phyloP scores from a whole-genome alignment of 305 asterid species.

The Solanum chacoense region DNA sequence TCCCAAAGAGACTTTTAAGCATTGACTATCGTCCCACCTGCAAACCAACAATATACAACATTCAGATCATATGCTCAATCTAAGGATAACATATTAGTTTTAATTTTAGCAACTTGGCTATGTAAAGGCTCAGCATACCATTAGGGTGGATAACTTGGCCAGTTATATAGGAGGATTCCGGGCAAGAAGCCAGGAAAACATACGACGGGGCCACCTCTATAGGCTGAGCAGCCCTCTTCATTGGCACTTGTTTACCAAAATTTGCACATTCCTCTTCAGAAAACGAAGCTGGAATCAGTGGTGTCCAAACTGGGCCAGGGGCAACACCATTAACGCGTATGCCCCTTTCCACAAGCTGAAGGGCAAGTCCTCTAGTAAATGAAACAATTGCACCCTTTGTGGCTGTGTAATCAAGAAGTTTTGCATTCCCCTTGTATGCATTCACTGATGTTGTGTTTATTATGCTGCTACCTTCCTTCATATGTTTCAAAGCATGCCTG shows the following conservation, averaged over 20 bases:
- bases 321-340: slow-evolving; percentile 81
- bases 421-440: slow-evolving; percentile 59
- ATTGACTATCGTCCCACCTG: slow-evolving; percentile 52
- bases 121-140: slow-evolving; percentile 15
- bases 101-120: neutral
- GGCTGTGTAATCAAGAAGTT: slow-evolving; percentile 55
- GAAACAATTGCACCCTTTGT: slow-evolving; percentile 82
- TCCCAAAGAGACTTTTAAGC: slow-evolving; percentile 13
- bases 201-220: slow-evolving; percentile 63
- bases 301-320: slow-evolving; percentile 85
- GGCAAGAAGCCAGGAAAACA: slow-evolving; percentile 61
- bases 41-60: neutral
- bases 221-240: slow-evolving; percentile 86
- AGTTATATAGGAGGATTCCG: slow-evolving; percentile 55
- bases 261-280: slow-evolving; percentile 30
- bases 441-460: slow-evolving; percentile 66
- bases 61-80: neutral
- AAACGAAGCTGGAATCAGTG: slow-evolving; percentile 68
- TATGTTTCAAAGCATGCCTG: slow-evolving; percentile 73
- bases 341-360: slow-evolving; percentile 42
- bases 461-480: slow-evolving; percentile 63
- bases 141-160: slow-evolving; percentile 81
- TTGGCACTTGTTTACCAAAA: slow-evolving; percentile 59
- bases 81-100: neutral
- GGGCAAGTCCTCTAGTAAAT: slow-evolving; percentile 61